Evolutionary conservation across 768 basidiomycete genomes (phyloP).

Genomic region (Lanmaoa pseudosensibilis): DNA sequence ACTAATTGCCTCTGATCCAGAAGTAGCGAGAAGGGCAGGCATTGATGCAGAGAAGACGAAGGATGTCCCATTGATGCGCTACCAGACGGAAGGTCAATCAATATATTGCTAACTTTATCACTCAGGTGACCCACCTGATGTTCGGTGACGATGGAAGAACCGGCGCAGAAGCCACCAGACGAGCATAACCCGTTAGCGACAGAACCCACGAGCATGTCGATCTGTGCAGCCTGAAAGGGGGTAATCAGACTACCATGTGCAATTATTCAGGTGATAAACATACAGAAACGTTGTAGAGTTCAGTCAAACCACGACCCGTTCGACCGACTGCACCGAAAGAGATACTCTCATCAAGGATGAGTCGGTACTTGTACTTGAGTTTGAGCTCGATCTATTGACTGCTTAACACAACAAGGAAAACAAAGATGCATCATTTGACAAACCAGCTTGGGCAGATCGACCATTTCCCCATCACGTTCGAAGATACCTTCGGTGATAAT

Average conservation of each 20-base stretch:
- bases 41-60: slow-evolving; percentile 97
- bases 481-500: slow-evolving; percentile 98
- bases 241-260: neutral
- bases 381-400: slow-evolving; percentile 84
- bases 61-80: slow-evolving; percentile 94
- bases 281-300: slow-evolving; percentile 91
- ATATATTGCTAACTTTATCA: neutral
- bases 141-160: slow-evolving; percentile 74
- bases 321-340: slow-evolving; percentile 93
- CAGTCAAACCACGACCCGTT: slow-evolving; percentile 93
- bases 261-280: slow-evolving; percentile 26
- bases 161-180: slow-evolving; percentile 94
- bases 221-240: slow-evolving; percentile 66
- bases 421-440: slow-evolving; percentile 25
- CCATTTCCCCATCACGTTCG: slow-evolving; percentile 90
- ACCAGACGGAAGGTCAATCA: neutral
- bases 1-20: slow-evolving; percentile 83
- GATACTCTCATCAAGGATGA: slow-evolving; percentile 91
- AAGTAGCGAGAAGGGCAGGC: slow-evolving; percentile 86
- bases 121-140: slow-evolving; percentile 64
- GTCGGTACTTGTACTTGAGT: slow-evolving; percentile 90
- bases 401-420: neutral
- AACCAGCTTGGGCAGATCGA: slow-evolving; percentile 89
- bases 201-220: slow-evolving; percentile 95
- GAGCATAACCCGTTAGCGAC: slow-evolving; percentile 81